Conservation (phyloP, 495 filamentous ascomycete genomes). For the Aspergillus nanangensis region DNA sequence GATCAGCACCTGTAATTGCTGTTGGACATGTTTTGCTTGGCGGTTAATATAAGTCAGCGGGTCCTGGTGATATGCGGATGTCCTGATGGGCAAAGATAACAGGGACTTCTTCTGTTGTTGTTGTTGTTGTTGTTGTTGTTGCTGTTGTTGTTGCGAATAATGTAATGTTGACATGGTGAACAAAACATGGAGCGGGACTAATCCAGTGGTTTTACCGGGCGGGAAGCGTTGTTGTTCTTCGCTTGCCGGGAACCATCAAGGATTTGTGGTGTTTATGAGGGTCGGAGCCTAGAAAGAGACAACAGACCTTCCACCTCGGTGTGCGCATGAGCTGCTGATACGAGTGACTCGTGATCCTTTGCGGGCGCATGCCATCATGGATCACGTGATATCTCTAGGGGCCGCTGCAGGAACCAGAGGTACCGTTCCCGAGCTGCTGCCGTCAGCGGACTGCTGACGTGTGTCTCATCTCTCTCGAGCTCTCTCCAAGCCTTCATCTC, state of each 20-base stretch:
- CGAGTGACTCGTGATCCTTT: conserved; percentile 5
- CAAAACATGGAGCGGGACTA: conserved; percentile 4
- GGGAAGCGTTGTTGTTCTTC: too few species aligned
- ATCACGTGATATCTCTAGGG: conserved; percentile 22
- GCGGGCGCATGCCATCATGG: conserved; percentile 5
- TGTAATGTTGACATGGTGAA: conserved; percentile 28
- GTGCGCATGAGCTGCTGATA: neutral
- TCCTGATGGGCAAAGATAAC: conserved; percentile 21
- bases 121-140: too few species aligned
- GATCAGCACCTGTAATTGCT: conserved; percentile 71
- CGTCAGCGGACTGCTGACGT: conserved; percentile 36
- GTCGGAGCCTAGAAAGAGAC: too few species aligned
- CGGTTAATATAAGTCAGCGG: conserved; percentile 41
- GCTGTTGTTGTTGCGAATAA: conserved; percentile 20
- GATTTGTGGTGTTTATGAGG: too few species aligned
- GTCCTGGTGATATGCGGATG: conserved; percentile 31
- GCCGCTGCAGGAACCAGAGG: conserved; percentile 19
- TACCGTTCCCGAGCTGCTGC: conserved; percentile 19
- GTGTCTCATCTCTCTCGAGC: conserved; percentile 34
- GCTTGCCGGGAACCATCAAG: too few species aligned
- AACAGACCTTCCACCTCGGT: too few species aligned
- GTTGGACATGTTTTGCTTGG: conserved; percentile 55
- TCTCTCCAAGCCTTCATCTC: conserved; percentile 32
- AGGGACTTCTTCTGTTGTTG: conserved; percentile 22
- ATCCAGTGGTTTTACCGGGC: too few species aligned